A percentile compares a stretch with the other conserved stretches of the same genome.
Conservation (phyloP, 2,329 filamentous ascomycete genomes). For the Lasiodiplodia sp. region DNA sequence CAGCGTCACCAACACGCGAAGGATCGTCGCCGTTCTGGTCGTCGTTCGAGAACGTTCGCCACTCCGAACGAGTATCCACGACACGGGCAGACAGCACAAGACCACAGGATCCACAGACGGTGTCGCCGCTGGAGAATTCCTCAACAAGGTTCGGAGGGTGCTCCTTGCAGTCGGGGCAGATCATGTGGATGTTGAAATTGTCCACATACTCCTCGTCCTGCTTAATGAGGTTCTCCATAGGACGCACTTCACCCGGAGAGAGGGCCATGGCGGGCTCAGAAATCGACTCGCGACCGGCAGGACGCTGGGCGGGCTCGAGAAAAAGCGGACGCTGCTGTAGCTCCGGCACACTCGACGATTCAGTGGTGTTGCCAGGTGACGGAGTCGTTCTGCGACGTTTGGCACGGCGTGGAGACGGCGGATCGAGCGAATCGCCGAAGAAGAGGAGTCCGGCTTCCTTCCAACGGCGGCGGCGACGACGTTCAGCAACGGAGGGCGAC, state of each 20-base stretch:
- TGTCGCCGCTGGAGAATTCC: conserved; percentile 90
- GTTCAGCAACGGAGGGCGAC: not conserved
- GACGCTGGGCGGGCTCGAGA: not conserved
- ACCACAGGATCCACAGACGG: conserved; percentile 91
- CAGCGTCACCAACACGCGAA: conserved; percentile 94
- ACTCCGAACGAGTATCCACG: conserved; percentile 95
- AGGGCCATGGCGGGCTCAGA: conserved; percentile 35
- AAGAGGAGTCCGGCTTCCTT: conserved; percentile 1
- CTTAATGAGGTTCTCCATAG: conserved; percentile 43
- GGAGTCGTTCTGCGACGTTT: not conserved
- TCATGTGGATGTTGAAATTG: conserved; percentile 84
- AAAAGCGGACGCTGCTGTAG: not conserved
- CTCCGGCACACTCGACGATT: not conserved
- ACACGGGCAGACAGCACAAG: conserved; percentile 89
- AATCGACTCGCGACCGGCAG: not conserved
- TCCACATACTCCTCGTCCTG: conserved; percentile 68
- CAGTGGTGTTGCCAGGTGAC: not conserved
- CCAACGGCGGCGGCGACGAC: conserved; percentile 5
- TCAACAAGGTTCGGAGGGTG: conserved; percentile 91
- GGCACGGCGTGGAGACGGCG: not conserved
- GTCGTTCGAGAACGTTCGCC: conserved; percentile 98
- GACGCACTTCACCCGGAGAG: conserved; percentile 55
- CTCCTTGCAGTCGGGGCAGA: conserved; percentile 91
- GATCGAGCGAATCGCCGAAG: not conserved
- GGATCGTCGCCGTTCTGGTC: conserved; percentile 96